phyloP scores from a whole-genome alignment of 306 rosid species.

The Sphenostylis stenocarpa region DNA sequence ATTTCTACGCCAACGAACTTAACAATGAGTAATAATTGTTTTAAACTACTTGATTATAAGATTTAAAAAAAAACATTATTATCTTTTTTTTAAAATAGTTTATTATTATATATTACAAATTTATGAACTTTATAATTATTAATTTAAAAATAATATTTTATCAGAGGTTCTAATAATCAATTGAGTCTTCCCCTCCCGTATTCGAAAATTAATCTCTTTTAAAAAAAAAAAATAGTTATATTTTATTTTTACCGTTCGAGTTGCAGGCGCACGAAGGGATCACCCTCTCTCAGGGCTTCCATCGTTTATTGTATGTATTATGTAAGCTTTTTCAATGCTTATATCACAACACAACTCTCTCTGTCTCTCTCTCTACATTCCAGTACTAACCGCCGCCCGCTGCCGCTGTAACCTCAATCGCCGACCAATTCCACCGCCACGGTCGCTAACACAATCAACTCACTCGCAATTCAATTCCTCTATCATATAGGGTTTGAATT shows the following conservation, averaged over 20 bases:
- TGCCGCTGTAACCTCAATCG: not conserved
- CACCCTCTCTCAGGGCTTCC: not conserved
- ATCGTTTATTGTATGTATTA: not conserved
- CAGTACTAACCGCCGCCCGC: not conserved
- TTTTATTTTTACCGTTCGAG: not conserved
- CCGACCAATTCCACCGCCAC: not conserved
- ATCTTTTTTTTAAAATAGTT: too few species aligned
- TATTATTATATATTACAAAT: too few species aligned
- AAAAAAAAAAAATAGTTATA: not conserved
- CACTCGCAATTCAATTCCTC: not conserved
- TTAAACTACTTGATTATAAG: too few species aligned
- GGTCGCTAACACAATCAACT: not conserved
- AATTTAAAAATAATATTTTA: too few species aligned
- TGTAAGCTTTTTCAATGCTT: slow-evolving; percentile 7
- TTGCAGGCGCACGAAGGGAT: not conserved
- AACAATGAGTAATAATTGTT: too few species aligned
- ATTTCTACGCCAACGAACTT: too few species aligned
- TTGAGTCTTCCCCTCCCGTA: not conserved
- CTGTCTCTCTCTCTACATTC: not conserved
- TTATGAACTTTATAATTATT: too few species aligned
- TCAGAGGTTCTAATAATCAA: not conserved
- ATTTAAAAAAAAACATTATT: too few species aligned
- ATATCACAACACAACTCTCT: not conserved
- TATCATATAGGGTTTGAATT: not conserved
- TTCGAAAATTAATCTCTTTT: not conserved